These are phyloP conservation scores for Cladosporium oxysporum DNA, from an alignment of 2,329 filamentous ascomycete species.

Conservation along the genomic window DNA sequence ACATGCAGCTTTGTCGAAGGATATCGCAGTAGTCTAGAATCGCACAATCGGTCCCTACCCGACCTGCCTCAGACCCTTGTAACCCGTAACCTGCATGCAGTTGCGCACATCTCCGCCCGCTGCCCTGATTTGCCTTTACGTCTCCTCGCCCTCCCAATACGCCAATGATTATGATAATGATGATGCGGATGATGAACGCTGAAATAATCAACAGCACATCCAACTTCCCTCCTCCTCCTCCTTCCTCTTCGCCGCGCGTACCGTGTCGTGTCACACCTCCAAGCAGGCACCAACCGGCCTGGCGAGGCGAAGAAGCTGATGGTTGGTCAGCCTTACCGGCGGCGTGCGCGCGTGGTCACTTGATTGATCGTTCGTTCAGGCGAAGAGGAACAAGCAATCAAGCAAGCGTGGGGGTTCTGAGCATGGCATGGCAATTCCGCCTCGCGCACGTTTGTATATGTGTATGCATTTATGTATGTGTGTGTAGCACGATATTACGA, in stretches of 20 bases:
- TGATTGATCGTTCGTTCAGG: slow-evolving; percentile 6
- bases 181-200: not conserved
- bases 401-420: not conserved
- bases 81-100: not conserved
- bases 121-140: not conserved
- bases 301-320: not conserved
- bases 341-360: slow-evolving; percentile 5
- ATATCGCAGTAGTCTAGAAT: not conserved
- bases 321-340: slow-evolving; percentile 13
- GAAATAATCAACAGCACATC: not conserved
- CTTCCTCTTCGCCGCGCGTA: not conserved
- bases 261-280: not conserved
- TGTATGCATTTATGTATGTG: not conserved
- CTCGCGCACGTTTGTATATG: not conserved
- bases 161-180: not conserved
- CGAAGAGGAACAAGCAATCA: not conserved
- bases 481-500: not conserved
- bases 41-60: not conserved
- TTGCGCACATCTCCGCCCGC: not conserved
- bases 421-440: not conserved
- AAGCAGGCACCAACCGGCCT: not conserved
- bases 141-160: not conserved
- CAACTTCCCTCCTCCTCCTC: not conserved
- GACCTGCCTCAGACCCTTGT: no score
- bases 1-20: not conserved